Percentiles rank a stretch among this genome's conserved stretches.
Conservation (phyloP, 179 eudicot genomes). For the Nepenthes alata region DNA sequence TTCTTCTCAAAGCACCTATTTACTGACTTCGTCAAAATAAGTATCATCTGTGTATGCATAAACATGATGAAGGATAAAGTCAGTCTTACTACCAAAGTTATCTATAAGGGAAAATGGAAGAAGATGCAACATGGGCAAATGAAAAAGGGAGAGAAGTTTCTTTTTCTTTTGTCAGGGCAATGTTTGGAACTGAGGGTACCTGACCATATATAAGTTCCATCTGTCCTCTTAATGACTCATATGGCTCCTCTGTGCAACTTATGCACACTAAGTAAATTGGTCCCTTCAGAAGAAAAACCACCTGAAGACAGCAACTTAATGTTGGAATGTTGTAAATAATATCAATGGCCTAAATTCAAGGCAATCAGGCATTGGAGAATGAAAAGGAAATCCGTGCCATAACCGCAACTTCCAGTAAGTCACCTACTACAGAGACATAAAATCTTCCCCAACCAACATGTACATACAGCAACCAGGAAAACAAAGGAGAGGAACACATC, state of each 20-base stretch:
- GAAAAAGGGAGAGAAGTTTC: neutral
- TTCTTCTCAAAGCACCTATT: constrained; percentile 95
- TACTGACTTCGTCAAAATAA: constrained; percentile 89
- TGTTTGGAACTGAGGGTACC: constrained; percentile 30
- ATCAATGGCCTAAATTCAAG: no score
- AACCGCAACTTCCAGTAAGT: no score
- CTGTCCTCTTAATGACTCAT: constrained; percentile 68
- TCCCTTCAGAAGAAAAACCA: constrained; percentile 88
- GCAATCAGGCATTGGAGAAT: no score
- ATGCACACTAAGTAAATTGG: constrained; percentile 96
- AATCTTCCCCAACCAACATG: no score
- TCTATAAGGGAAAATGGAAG: neutral
- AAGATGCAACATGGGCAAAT: neutral
- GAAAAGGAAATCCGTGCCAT: no score
- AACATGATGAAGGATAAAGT: neutral
- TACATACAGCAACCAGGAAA: no score
- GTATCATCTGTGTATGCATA: constrained; percentile 68
- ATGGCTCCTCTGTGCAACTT: constrained; percentile 94
- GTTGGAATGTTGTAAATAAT: no score
- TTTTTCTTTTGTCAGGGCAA: neutral
- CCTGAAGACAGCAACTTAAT: constrained; percentile 29
- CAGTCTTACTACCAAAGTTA: constrained; percentile 1
- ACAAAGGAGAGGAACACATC: no score
- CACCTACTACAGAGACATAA: no score
- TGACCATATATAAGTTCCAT: constrained; percentile 90